phyloP scores from a whole-genome alignment of 2,329 filamentous ascomycete genomes.

The Sporothrix curviconia region DNA sequence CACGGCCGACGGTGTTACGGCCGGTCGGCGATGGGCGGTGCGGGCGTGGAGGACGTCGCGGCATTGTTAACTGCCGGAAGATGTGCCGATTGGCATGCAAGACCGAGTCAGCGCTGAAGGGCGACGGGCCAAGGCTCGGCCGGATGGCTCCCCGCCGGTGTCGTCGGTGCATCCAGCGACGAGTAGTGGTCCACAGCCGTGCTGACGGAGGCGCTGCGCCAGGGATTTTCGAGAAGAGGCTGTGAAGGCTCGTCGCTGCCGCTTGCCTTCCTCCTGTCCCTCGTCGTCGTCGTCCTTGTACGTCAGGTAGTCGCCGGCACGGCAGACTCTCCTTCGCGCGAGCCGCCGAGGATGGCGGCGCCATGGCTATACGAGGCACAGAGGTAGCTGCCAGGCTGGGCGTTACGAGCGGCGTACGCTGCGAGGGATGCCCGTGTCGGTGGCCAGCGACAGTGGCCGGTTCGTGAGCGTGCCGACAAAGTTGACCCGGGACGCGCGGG shows the following conservation, averaged over 20 bases:
- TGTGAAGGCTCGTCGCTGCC: constrained; percentile 20
- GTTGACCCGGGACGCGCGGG: constrained; percentile 40
- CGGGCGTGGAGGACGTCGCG: constrained; percentile 13
- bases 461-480: constrained; percentile 35
- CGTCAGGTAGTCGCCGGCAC: constrained; percentile 10
- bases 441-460: constrained; percentile 26
- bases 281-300: constrained; percentile 5
- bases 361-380: neutral
- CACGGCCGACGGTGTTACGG: constrained; percentile 23
- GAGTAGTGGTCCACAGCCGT: neutral
- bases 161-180: constrained; percentile 18
- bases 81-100: constrained; percentile 12
- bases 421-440: constrained; percentile 31
- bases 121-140: constrained; percentile 15
- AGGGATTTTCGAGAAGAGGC: constrained; percentile 38
- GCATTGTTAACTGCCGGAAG: neutral
- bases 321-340: constrained; percentile 26
- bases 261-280: no score
- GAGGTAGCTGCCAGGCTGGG: constrained; percentile 12
- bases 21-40: constrained; percentile 18
- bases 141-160: constrained; percentile 1
- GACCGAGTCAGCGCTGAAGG: constrained; percentile 26
- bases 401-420: constrained; percentile 27
- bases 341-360: no score
- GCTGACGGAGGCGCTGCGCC: constrained; percentile 25